Conservation (phyloP, 208 protist species). For the Trypanosoma theileri region DNA sequence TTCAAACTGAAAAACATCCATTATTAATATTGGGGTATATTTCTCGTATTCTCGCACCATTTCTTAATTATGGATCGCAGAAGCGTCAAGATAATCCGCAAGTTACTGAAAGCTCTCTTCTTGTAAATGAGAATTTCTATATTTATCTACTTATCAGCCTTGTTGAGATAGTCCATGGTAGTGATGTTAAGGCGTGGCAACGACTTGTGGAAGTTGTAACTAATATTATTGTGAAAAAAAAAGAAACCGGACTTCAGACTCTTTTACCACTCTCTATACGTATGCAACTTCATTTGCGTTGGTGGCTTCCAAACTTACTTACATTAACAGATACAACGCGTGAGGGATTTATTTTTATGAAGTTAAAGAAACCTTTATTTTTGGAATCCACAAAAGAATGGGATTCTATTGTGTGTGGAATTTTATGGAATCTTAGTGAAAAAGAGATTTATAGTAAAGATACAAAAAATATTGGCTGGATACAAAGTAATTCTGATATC, state of each 20-base stretch:
- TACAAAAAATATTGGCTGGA: neutral
- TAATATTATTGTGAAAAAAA: neutral
- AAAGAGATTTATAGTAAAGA: neutral
- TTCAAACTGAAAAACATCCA: neutral
- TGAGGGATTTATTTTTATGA: slow-evolving; percentile 4
- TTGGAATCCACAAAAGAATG: slow-evolving; percentile 2
- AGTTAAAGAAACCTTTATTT: neutral
- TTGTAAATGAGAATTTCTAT: slow-evolving; percentile 18
- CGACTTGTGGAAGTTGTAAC: slow-evolving; percentile 17
- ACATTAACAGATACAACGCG: slow-evolving; percentile 3
- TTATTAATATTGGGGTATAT: slow-evolving; percentile 16
- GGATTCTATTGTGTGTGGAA: slow-evolving; percentile 6
- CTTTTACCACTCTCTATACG: slow-evolving; percentile 1
- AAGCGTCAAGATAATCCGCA: neutral
- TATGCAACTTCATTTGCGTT: slow-evolving; percentile 22
- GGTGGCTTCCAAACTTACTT: slow-evolving; percentile 30
- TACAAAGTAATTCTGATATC: neutral
- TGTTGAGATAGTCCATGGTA: neutral
- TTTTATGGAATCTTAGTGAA: slow-evolving; percentile 11
- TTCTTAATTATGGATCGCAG: neutral
- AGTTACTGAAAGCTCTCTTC: slow-evolving; percentile 1
- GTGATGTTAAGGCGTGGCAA: slow-evolving; percentile 12
- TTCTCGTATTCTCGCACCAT: slow-evolving; percentile 22
- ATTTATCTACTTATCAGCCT: slow-evolving; percentile 18
- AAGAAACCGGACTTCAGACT: neutral